These are phyloP conservation scores for Xylaria multiplex DNA, from an alignment of 2,329 filamentous ascomycete species.

Conservation along the genomic window DNA sequence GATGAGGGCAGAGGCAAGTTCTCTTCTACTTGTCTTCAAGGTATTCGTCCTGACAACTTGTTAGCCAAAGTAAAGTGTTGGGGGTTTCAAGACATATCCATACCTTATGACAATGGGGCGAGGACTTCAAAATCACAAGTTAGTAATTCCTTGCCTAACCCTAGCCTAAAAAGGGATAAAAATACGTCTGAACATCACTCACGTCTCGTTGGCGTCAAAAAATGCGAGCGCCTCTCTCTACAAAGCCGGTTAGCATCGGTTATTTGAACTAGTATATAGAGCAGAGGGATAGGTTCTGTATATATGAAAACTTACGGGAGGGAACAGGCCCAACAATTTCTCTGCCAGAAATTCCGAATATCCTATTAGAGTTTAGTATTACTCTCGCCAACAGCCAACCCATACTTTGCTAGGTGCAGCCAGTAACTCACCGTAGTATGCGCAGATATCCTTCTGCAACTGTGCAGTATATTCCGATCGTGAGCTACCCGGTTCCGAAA, in stretches of 20 bases:
- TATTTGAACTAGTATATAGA: neutral
- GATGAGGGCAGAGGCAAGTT: slow-evolving; percentile 70
- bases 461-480: slow-evolving; percentile 88
- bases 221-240: slow-evolving; percentile 87
- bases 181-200: slow-evolving; percentile 6
- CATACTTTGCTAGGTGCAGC: neutral
- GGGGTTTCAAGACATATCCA: neutral
- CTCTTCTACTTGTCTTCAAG: slow-evolving; percentile 77
- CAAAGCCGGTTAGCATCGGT: slow-evolving; percentile 5
- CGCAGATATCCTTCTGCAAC: slow-evolving; percentile 89
- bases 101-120: slow-evolving; percentile 85
- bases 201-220: slow-evolving; percentile 97
- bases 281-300: too few relatives aligned
- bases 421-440: slow-evolving; percentile 77
- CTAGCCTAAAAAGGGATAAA: neutral
- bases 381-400: neutral
- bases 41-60: slow-evolving; percentile 78
- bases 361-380: slow-evolving; percentile 22
- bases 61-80: slow-evolving; percentile 5
- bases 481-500: slow-evolving; percentile 82
- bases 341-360: slow-evolving; percentile 95
- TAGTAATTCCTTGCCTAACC: slow-evolving; percentile 7
- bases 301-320: slow-evolving; percentile 63
- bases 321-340: slow-evolving; percentile 93
- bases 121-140: slow-evolving; percentile 53